A percentile compares a stretch with the other conserved stretches of the same genome.
phyloP scores from a whole-genome alignment of 1,139 yeast species.

The Blastobotrys malaysiensis region DNA sequence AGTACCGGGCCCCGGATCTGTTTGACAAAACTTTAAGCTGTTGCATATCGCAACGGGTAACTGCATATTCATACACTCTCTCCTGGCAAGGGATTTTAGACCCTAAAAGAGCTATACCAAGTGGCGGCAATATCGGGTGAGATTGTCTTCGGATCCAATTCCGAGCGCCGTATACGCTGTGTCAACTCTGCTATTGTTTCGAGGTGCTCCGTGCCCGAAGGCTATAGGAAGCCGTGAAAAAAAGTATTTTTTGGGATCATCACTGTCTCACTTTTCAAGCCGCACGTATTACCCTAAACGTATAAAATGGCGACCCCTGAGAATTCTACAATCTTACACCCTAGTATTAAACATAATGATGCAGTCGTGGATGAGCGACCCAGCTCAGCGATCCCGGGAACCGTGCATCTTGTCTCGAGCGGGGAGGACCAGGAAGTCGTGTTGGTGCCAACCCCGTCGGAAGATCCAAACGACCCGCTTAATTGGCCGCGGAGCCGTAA shows the following conservation, averaged over 20 bases:
- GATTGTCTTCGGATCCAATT: background rate
- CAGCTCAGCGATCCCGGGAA: slow-evolving; percentile 46
- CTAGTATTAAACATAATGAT: background rate
- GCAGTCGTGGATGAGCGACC: background rate
- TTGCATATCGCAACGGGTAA: background rate
- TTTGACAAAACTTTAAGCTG: background rate
- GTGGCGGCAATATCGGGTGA: background rate
- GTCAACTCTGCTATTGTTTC: background rate
- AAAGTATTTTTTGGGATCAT: background rate
- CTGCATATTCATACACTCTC: background rate
- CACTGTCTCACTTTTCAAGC: background rate
- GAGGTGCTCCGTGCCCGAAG: background rate
- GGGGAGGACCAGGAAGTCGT: slow-evolving; percentile 33
- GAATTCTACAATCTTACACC: background rate
- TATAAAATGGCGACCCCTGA: background rate
- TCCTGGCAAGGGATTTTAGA: too few relatives aligned
- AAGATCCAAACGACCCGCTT: slow-evolving; percentile 46
- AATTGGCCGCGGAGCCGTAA: slow-evolving; percentile 42
- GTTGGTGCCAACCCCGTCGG: slow-evolving; percentile 42
- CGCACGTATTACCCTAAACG: background rate
- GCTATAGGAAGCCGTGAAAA: background rate
- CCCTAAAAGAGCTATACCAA: background rate
- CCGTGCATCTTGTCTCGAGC: slow-evolving; percentile 46
- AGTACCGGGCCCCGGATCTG: background rate
- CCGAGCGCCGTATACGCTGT: background rate